Evolutionary conservation across 306 rosid genomes (phyloP).

Genomic region (Gleditsia sinensis): DNA sequence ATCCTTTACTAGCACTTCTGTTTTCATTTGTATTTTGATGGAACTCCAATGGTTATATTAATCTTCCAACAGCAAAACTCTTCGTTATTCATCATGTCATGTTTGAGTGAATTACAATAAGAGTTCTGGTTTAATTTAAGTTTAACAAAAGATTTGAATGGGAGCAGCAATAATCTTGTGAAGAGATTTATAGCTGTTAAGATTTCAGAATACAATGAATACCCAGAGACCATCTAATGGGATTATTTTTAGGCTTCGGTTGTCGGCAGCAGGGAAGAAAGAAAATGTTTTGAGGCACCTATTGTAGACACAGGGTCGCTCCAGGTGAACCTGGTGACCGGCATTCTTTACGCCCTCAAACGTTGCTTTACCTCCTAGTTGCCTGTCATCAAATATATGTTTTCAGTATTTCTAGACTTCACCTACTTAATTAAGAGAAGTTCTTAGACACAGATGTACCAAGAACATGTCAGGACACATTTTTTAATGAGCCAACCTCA

Average conservation of each 20-base stretch:
- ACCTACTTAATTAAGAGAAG: no score
- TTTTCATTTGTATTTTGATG: background rate
- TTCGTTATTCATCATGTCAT: background rate
- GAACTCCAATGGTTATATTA: background rate
- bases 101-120: no score
- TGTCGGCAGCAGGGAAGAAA: slow-evolving; percentile 25
- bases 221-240: no score
- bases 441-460: no score
- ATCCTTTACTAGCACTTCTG: background rate
- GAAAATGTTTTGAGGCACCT: slow-evolving; percentile 29
- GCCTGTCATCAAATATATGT: slow-evolving; percentile 40
- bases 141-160: no score
- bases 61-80: background rate
- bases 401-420: background rate
- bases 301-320: slow-evolving; percentile 49
- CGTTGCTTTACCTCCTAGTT: slow-evolving; percentile 57
- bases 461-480: no score
- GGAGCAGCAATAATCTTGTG: no score
- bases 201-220: no score
- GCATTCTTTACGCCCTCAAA: slow-evolving; percentile 50
- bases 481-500: no score
- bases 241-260: slow-evolving; percentile 3
- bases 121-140: no score
- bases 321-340: slow-evolving; percentile 74
- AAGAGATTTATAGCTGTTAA: no score